Evolutionary conservation across 441 rosid species (phyloP), one percentile per base, ranked within the genome.

Genomic region (Populus hybrid): DNA sequence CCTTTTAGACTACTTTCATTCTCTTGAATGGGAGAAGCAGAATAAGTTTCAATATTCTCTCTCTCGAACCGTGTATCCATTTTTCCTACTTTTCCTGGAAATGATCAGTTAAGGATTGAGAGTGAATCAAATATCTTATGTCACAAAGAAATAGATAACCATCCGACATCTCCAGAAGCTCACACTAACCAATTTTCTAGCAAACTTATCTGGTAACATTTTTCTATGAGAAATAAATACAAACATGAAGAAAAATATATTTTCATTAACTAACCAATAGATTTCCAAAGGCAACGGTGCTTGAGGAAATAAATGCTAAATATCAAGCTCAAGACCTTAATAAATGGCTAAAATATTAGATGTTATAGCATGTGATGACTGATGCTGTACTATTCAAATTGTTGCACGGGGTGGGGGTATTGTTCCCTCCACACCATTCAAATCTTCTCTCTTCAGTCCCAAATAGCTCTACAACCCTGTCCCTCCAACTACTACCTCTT

Each of bases 1-100:
- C 64, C 83, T 78, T 81, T 77, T 59, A 82, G 72, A 83, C 69
- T 66, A 80, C 72, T 83, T 73, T 80, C 82, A 74, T 42, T 61
- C 70, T 67, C 84, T 70, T 59, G 84, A 67, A 67, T 80, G 75
- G 77, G 63, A 38, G 83, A 79, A 78, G 74, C 68, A 61, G 73
- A 28, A 63, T 61, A 32, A 70, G 67, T 40, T 82, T 74, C 73
- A 59, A 73, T 75, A 59, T 70, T 57, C 40, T 75, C 79, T 70
- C 72, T 28, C 70, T 80, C 82, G 76, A 76, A 70, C 81, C 64
- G 77, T 38, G 18, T 32, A 53, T 84, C 82, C 69, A 70, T 53
- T 77, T 69, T 68, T 24, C 79, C 71, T 24, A 68, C 69, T 73
- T 68, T 84, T 50, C 83, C 88, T 84, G 84, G 71, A 75, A 23